Base-by-base conservation (phyloP, 805 yeast genomes). In the Candida glaebosa region DNA sequence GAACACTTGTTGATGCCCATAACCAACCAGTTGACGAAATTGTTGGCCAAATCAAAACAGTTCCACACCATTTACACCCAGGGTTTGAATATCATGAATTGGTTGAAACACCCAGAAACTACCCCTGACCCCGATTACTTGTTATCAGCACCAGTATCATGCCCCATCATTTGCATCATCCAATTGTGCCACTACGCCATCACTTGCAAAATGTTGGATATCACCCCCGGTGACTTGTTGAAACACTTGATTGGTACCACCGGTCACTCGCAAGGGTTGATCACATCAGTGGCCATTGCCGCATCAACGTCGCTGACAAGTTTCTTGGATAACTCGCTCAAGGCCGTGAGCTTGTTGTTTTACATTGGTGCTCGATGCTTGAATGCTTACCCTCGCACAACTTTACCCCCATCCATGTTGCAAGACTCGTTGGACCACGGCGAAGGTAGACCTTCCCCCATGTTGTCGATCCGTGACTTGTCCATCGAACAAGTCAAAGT, bases 401-500 rank as follows among this genome's bases (percentile, higher is more conserved):
- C 96, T 31, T 76, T 93, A 60, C 89, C 99, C 32, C 99, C 99
- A 44, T 78, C 95, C 17, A 86, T 87, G 65, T 79, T 90, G 53
- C 87, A 87, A 63, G 99, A 93, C 67, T 84, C 96, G 18, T 80
- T 84, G 60, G 95, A 87, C 57, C 83, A 88, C 60, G 91, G 91
- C 55, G 99, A 93, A 73, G 99, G 99, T 54, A 75, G 79, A 54
- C 99, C 99, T 48, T 84, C 95, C 51, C 99, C 99, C 52, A 93
- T 93, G 99, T 79, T 93, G 63, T 85, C 97, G 8, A 78, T 93
- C 47, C 82, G 96, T 64, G 96, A 90, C 63, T 76, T 93, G 58
- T 78, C 95, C 16, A 71, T 75, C 52, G 82, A 78, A 33, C 90
- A 87, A 68, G 93, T 91, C 43, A 83, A 88, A 65, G 64, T 63